phyloP scores from a whole-genome alignment of 73 alveolate genomes.

The Urostyla sp. region DNA sequence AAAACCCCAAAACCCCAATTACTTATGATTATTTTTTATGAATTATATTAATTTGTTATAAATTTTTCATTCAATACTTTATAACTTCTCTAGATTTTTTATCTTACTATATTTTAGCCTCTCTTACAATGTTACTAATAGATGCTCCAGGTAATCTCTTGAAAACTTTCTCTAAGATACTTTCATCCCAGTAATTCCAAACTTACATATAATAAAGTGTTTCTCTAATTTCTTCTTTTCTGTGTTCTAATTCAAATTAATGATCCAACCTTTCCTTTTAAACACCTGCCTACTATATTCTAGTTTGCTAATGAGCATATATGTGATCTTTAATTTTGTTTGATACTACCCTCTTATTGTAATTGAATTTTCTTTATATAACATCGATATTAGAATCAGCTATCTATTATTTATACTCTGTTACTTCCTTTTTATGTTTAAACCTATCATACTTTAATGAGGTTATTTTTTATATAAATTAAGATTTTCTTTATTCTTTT shows the following conservation, averaged over 20 bases:
- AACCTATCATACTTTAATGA: slow-evolving; percentile 3
- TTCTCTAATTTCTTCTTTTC: slow-evolving; percentile 43
- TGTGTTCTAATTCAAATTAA: slow-evolving; percentile 25
- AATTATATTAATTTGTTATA: too few species aligned
- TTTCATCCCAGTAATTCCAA: slow-evolving; percentile 45
- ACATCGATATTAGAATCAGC: not conserved
- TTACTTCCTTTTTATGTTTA: not conserved
- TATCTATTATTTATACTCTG: not conserved
- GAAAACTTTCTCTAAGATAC: slow-evolving; percentile 4
- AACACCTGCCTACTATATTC: not conserved
- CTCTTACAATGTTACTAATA: slow-evolving; percentile 29
- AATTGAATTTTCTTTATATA: not conserved
- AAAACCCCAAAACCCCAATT: too few species aligned
- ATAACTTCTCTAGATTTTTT: too few species aligned
- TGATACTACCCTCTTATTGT: not conserved
- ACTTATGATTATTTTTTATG: too few species aligned
- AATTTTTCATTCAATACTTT: too few species aligned
- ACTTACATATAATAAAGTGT: slow-evolving; percentile 19
- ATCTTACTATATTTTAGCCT: too few species aligned
- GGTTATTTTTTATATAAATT: slow-evolving; percentile 1
- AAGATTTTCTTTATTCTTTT: not conserved
- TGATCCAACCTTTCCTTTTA: not conserved
- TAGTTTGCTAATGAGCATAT: not conserved
- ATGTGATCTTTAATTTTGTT: slow-evolving; percentile 18
- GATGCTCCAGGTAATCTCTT: slow-evolving; percentile 15